Evolutionary conservation across 2,329 filamentous ascomycete species (phyloP).

Genomic region (Cercospora citrullina): DNA sequence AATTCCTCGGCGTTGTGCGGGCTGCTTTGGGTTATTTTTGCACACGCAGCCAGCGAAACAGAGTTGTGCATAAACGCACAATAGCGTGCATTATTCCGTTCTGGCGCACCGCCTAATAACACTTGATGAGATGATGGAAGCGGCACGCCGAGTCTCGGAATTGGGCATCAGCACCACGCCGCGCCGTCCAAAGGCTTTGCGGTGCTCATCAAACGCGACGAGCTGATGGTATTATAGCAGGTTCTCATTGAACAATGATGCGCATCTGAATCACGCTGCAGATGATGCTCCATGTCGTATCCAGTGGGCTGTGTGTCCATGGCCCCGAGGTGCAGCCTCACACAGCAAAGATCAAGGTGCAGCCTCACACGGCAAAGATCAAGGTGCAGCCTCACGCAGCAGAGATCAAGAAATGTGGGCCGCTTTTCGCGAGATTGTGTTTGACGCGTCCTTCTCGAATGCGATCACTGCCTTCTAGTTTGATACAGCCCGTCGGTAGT

Average conservation of each 20-base stretch:
- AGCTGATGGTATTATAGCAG: background rate
- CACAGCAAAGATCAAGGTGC: background rate
- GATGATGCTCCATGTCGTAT: slow-evolving; percentile 1
- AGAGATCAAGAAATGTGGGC: background rate
- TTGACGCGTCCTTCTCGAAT: slow-evolving; percentile 14
- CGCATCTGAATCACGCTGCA: background rate
- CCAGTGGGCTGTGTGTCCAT: background rate
- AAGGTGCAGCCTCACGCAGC: slow-evolving; percentile 4
- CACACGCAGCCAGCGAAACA: background rate
- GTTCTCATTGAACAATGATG: background rate
- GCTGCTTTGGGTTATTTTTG: background rate
- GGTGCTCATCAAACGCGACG: background rate
- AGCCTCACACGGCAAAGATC: background rate
- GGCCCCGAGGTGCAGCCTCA: slow-evolving; percentile 4
- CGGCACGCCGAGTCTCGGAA: slow-evolving; percentile 8
- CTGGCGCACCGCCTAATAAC: background rate
- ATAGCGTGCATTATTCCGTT: slow-evolving; percentile 10
- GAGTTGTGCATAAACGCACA: slow-evolving; percentile 5
- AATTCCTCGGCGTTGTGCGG: background rate
- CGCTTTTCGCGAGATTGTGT: background rate
- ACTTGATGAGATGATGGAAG: background rate
- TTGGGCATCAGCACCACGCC: slow-evolving; percentile 12
- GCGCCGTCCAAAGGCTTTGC: background rate
- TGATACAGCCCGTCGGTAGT: slow-evolving; percentile 8
- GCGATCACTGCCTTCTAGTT: slow-evolving; percentile 15